Evolutionary conservation across 306 rosid species (phyloP).

Genomic region (Cucumis sativus): DNA sequence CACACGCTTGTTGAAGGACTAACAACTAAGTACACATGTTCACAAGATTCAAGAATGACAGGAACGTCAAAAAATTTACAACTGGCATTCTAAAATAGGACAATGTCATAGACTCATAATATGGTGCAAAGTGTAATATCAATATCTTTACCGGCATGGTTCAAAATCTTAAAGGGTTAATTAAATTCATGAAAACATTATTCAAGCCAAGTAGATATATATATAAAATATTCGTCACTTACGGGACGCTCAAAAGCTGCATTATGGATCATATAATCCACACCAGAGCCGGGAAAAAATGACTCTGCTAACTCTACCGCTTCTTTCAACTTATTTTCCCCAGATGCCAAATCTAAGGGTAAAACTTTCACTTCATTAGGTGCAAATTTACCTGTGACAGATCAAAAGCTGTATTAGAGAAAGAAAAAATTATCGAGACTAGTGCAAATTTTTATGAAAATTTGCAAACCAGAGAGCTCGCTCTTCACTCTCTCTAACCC

Average conservation of each 20-base stretch:
- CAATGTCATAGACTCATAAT: neutral
- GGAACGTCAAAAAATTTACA: neutral
- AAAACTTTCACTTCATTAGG: constrained; percentile 60
- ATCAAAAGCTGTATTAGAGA: constrained; percentile 13
- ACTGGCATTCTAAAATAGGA: neutral
- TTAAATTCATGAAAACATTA: neutral
- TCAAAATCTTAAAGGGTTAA: neutral
- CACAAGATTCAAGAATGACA: neutral
- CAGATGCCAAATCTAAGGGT: constrained; percentile 69
- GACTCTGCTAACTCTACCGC: constrained; percentile 73
- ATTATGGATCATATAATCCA: constrained; percentile 89
- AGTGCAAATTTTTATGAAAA: neutral
- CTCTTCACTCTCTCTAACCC: constrained; percentile 63
- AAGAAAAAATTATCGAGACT: neutral
- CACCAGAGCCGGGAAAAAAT: constrained; percentile 54
- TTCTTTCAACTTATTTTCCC: constrained; percentile 56
- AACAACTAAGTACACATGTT: neutral
- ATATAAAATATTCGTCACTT: constrained; percentile 29
- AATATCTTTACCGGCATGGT: neutral
- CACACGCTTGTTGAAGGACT: neutral
- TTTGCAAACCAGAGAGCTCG: constrained; percentile 55
- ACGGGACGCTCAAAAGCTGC: constrained; percentile 96
- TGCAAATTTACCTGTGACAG: constrained; percentile 61
- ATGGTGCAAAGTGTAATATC: neutral
- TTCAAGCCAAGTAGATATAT: neutral